A percentile compares a stretch with the other conserved stretches of the same genome.
These are phyloP conservation scores for Arctium minus DNA, from an alignment of 129 eudicot genomes.

Conservation along the genomic window DNA sequence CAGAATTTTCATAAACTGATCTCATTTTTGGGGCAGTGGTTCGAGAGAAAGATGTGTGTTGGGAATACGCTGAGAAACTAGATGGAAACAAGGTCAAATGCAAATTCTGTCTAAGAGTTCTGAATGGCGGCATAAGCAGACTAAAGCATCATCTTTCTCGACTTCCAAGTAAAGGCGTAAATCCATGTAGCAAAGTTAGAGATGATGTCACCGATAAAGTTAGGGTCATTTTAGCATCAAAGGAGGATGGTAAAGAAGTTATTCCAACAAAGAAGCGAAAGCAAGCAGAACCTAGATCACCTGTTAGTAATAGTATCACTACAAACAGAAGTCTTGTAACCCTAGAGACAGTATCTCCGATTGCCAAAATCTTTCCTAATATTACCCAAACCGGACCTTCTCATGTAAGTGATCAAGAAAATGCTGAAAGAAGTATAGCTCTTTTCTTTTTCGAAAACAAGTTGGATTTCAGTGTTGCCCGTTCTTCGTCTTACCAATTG, in stretches of 20 bases:
- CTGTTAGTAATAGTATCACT: conserved; percentile 21
- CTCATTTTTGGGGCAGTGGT: conserved; percentile 55
- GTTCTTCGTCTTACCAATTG: conserved; percentile 74
- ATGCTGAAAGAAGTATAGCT: conserved; percentile 82
- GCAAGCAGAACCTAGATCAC: conserved; percentile 51
- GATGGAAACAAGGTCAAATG: conserved; percentile 96
- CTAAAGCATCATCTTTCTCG: conserved; percentile 89
- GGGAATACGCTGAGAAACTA: conserved; percentile 93
- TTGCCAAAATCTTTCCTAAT: conserved; percentile 45
- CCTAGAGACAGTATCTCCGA: conserved; percentile 41
- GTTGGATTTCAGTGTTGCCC: conserved; percentile 77
- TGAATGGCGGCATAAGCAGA: conserved; percentile 94
- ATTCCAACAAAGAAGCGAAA: conserved; percentile 51
- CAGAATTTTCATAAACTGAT: not conserved
- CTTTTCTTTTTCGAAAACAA: conserved; percentile 90
- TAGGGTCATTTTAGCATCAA: conserved; percentile 56
- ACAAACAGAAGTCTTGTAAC: conserved; percentile 35
- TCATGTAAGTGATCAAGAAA: conserved; percentile 46
- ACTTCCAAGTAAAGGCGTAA: conserved; percentile 94
- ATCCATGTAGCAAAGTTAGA: conserved; percentile 85
- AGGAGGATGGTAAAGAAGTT: conserved; percentile 60
- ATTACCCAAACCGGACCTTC: conserved; percentile 28
- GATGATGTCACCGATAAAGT: conserved; percentile 87
- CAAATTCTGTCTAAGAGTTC: conserved; percentile 80
- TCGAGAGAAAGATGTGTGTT: conserved; percentile 85